Evolutionary conservation across 768 basidiomycete genomes (phyloP).

Genomic region (Rhizopogon roseolus): DNA sequence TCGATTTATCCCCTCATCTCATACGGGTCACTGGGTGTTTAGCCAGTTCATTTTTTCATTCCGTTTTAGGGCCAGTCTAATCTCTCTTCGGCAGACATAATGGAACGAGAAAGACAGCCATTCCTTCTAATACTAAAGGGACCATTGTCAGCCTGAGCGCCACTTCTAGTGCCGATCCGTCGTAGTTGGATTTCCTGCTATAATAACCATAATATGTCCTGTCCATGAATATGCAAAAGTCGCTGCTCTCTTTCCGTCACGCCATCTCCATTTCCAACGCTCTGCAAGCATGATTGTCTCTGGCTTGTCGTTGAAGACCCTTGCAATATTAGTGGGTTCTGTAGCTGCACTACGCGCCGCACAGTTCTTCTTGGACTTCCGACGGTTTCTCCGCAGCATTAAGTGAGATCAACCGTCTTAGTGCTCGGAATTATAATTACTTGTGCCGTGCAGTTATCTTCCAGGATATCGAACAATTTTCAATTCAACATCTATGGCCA

Average conservation of each 20-base stretch:
- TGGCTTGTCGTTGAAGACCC: neutral
- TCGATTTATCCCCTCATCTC: too few relatives aligned
- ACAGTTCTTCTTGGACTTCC: conserved; percentile 3
- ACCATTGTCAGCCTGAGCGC: too few relatives aligned
- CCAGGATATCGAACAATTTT: conserved; percentile 5
- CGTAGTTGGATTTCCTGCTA: neutral
- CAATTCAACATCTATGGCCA: neutral
- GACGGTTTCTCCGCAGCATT: neutral
- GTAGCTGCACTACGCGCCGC: conserved; percentile 1
- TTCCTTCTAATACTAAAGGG: too few relatives aligned
- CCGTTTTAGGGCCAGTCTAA: too few relatives aligned
- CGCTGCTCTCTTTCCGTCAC: neutral
- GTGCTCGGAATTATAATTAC: neutral
- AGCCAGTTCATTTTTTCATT: too few relatives aligned
- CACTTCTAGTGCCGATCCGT: too few relatives aligned
- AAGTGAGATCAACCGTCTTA: neutral
- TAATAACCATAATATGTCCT: too few relatives aligned
- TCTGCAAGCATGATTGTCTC: neutral
- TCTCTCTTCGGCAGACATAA: too few relatives aligned
- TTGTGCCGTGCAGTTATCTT: neutral
- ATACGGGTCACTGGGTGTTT: too few relatives aligned
- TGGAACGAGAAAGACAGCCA: too few relatives aligned
- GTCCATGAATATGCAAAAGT: neutral
- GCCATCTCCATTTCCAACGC: neutral
- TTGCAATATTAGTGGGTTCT: neutral